Conservation (phyloP, 257 asterid species). For the Lycium ferocissimum region DNA sequence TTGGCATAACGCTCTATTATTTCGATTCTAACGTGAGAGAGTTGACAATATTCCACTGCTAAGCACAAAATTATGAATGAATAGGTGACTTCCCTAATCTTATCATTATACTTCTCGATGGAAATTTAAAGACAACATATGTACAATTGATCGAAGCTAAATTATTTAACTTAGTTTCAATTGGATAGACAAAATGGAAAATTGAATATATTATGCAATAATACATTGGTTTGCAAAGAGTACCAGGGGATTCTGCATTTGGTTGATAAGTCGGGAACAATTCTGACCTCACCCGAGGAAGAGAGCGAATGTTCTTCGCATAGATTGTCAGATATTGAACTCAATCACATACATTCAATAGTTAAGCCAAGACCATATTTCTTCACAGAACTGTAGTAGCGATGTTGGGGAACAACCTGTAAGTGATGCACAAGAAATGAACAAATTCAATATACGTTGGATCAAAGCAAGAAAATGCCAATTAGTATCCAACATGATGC, state of each 20-base stretch:
- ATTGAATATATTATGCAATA: background rate
- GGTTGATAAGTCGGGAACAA: conserved; percentile 78
- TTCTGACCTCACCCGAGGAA: conserved; percentile 87
- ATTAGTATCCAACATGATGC: too few species aligned
- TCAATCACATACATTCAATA: conserved; percentile 73
- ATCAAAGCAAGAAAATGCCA: background rate
- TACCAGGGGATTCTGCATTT: conserved; percentile 74
- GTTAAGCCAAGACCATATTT: conserved; percentile 82
- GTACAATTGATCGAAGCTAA: background rate
- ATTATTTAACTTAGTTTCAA: background rate
- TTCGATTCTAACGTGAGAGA: too few species aligned
- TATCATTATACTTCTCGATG: too few species aligned
- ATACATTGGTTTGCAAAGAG: conserved; percentile 25
- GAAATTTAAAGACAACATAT: background rate
- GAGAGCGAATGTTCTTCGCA: conserved; percentile 71
- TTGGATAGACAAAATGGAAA: conserved; percentile 5
- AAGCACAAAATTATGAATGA: too few species aligned
- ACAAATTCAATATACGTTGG: background rate
- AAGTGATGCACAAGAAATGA: background rate
- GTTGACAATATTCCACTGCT: too few species aligned
- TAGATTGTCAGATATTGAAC: conserved; percentile 69
- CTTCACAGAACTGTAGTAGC: conserved; percentile 57
- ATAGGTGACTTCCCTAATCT: too few species aligned
- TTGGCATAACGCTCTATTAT: too few species aligned
- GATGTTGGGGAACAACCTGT: conserved; percentile 77